Evolutionary conservation across 1,284 basidiomycete species (phyloP).

Genomic region (Apiotrichum sp.): DNA sequence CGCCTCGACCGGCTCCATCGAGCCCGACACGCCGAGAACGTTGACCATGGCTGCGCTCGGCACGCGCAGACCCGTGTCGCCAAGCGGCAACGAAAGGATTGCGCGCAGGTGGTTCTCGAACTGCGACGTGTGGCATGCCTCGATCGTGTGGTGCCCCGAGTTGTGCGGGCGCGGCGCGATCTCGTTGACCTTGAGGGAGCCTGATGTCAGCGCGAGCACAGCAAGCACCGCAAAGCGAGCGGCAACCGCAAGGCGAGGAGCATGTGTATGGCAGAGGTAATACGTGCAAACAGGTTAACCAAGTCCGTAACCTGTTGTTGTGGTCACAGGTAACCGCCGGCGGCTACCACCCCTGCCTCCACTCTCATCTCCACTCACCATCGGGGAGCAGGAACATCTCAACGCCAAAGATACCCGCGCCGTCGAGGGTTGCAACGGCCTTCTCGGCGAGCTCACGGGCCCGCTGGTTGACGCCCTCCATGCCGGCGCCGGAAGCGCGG

Average conservation of each 20-base stretch:
- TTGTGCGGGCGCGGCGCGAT: conserved; percentile 99
- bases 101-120: conserved; percentile 97
- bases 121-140: conserved; percentile 92
- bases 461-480: conserved; percentile 54
- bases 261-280: too few relatives aligned
- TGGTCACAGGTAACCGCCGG: too few relatives aligned
- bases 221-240: too few relatives aligned
- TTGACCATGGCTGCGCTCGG: conserved; percentile 91
- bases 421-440: conserved; percentile 72
- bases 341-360: too few relatives aligned
- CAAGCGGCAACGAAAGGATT: conserved; percentile 86
- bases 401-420: conserved; percentile 94
- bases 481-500: conserved; percentile 51
- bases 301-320: too few relatives aligned
- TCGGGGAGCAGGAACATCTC: conserved; percentile 93
- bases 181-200: conserved; percentile 82
- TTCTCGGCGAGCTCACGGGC: conserved; percentile 74
- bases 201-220: conserved; percentile 47
- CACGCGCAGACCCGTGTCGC: conserved; percentile 81
- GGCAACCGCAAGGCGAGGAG: too few relatives aligned
- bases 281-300: too few relatives aligned
- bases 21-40: conserved; percentile 70
- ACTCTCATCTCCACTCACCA: conserved; percentile 52
- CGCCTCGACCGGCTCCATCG: conserved; percentile 54
- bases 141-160: conserved; percentile 99